phyloP scores from a whole-genome alignment of 2,329 filamentous ascomycete species.

The Nannizzia gypsea region DNA sequence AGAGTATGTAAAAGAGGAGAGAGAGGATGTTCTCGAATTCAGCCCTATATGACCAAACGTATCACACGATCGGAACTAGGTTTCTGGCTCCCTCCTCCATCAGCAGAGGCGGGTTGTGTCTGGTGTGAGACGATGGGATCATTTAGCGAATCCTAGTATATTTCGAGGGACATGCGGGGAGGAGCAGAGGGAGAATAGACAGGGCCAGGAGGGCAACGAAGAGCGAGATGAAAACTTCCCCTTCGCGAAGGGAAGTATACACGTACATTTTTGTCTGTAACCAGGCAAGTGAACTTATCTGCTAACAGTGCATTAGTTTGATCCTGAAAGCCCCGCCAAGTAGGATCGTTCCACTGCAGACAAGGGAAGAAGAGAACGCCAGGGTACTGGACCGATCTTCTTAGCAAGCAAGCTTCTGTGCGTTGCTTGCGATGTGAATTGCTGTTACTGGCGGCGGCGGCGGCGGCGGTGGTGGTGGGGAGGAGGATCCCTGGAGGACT shows the following conservation, averaged over 20 bases:
- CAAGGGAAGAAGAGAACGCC: not conserved
- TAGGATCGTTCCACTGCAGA: conserved; percentile 1
- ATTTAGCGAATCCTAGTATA: not conserved
- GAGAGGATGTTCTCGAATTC: not conserved
- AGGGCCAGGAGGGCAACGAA: not conserved
- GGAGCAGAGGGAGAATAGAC: not conserved
- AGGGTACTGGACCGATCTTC: conserved; percentile 2
- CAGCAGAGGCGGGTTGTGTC: not conserved
- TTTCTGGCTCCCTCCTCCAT: not conserved
- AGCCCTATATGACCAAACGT: not conserved
- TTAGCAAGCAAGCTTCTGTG: conserved; percentile 2
- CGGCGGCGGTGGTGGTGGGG: not conserved
- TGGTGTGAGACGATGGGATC: not conserved
- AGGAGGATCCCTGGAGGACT: not conserved
- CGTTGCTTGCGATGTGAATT: not conserved
- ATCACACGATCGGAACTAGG: conserved; percentile 3
- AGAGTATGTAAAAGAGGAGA: not conserved
- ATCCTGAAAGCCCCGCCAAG: conserved; percentile 3
- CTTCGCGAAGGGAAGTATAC: not conserved
- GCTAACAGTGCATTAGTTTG: conserved; percentile 3
- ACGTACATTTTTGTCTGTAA: not conserved
- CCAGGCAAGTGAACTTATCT: not conserved
- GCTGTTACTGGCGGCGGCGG: not conserved
- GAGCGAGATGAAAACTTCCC: not conserved
- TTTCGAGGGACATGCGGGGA: not conserved